phyloP scores from a whole-genome alignment of 179 eudicot genomes.

The Heliamphora pulchella region DNA sequence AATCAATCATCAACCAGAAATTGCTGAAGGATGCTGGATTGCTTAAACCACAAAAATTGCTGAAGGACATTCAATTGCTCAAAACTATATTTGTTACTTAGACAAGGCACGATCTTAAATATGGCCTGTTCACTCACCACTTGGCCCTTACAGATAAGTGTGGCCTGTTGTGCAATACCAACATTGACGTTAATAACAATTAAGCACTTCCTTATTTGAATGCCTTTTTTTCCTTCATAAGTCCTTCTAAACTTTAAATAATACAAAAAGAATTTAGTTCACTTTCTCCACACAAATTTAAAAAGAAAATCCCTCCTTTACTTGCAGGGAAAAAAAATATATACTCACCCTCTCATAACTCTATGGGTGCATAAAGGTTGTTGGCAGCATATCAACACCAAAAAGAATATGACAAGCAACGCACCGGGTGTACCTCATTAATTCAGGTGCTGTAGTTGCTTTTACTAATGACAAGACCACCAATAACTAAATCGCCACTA shows the following conservation, averaged over 20 bases:
- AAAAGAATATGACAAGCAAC: not conserved
- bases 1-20: not conserved
- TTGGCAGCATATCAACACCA: not conserved
- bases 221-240: not conserved
- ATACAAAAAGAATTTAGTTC: not conserved
- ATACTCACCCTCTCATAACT: not conserved
- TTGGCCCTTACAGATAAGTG: not conserved
- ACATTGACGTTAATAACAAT: too few relatives aligned
- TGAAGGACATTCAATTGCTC: not conserved
- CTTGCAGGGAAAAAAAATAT: not conserved
- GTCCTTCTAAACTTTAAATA: not conserved
- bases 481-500: not conserved
- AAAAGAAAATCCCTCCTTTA: not conserved
- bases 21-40: not conserved
- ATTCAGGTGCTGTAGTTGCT: not conserved
- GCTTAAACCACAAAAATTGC: not conserved
- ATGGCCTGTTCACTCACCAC: not conserved
- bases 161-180: not conserved
- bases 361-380: not conserved
- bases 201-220: not conserved
- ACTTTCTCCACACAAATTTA: not conserved
- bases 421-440: not conserved
- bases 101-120: not conserved
- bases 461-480: not conserved
- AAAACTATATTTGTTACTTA: not conserved